These are phyloP conservation scores for Rutstroemia sp. DNA, from an alignment of 2,329 filamentous ascomycete species.

Conservation along the genomic window DNA sequence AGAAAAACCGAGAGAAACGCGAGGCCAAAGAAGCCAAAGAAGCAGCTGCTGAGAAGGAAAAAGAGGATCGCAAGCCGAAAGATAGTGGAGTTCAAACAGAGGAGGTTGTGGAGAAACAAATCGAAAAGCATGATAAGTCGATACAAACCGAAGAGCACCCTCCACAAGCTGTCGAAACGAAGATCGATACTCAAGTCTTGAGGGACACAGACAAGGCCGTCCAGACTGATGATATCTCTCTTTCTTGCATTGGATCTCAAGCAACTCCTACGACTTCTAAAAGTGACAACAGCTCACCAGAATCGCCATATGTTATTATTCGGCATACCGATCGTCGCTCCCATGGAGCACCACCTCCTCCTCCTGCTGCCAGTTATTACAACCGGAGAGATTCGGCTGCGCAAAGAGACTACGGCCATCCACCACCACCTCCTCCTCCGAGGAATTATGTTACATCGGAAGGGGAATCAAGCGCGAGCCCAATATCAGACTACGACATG, in stretches of 20 bases:
- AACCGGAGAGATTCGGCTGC: neutral
- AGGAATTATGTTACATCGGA: slow-evolving; percentile 32
- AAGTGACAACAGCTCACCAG: slow-evolving; percentile 7
- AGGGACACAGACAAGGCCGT: slow-evolving; percentile 21
- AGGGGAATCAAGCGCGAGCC: slow-evolving; percentile 51
- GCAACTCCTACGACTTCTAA: slow-evolving; percentile 22
- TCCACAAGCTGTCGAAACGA: neutral
- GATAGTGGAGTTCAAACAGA: slow-evolving; percentile 24
- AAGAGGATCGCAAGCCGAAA: slow-evolving; percentile 31
- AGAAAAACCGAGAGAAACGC: slow-evolving; percentile 34
- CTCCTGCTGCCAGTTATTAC: slow-evolving; percentile 10
- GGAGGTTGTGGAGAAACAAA: slow-evolving; percentile 9
- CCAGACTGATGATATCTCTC: slow-evolving; percentile 18
- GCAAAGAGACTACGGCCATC: neutral
- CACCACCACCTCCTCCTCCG: slow-evolving; percentile 26
- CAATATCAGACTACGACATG: slow-evolving; percentile 50
- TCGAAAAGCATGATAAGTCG: slow-evolving; percentile 18
- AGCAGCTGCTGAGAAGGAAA: slow-evolving; percentile 34
- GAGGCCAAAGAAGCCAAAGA: slow-evolving; percentile 33
- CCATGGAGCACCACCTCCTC: slow-evolving; percentile 6
- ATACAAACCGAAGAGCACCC: slow-evolving; percentile 22
- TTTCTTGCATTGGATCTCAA: slow-evolving; percentile 13
- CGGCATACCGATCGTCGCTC: neutral
- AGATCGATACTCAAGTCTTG: neutral
- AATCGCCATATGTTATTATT: neutral